These are phyloP conservation scores for Uronychia binucleata DNA, from an alignment of 73 alveolate species.

Conservation along the genomic window DNA sequence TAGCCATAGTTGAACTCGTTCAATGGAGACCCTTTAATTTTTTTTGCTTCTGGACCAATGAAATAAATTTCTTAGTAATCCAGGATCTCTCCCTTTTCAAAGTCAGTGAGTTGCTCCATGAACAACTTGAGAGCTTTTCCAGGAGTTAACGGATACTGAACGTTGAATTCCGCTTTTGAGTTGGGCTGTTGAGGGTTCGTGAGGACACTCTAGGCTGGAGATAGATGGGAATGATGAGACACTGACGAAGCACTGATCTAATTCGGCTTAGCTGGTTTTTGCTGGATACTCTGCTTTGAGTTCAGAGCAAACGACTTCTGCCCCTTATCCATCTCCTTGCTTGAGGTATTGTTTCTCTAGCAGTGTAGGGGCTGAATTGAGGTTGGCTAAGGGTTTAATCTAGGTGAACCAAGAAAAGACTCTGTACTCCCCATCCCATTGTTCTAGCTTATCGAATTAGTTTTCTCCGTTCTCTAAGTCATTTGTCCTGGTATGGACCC, in stretches of 20 bases:
- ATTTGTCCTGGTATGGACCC: too few species aligned
- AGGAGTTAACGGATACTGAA: conserved; percentile 6
- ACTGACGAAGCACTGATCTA: neutral
- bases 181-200: neutral
- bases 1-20: conserved; percentile 21
- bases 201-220: neutral
- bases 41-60: neutral
- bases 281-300: neutral
- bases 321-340: neutral
- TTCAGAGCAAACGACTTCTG: neutral
- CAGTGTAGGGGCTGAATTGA: neutral
- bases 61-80: conserved; percentile 42
- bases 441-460: too few species aligned
- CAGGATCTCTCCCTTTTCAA: conserved; percentile 64
- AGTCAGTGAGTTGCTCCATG: conserved; percentile 61
- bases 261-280: neutral
- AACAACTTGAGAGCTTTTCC: conserved; percentile 51
- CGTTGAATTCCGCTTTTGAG: neutral
- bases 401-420: neutral
- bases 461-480: too few species aligned
- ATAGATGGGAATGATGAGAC: neutral
- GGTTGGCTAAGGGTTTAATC: neutral
- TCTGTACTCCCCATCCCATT: neutral
- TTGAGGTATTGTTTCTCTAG: neutral
- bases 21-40: neutral